These are phyloP conservation scores for Sphagnurus paluster DNA, from an alignment of 1,284 basidiomycete species.

Conservation along the genomic window DNA sequence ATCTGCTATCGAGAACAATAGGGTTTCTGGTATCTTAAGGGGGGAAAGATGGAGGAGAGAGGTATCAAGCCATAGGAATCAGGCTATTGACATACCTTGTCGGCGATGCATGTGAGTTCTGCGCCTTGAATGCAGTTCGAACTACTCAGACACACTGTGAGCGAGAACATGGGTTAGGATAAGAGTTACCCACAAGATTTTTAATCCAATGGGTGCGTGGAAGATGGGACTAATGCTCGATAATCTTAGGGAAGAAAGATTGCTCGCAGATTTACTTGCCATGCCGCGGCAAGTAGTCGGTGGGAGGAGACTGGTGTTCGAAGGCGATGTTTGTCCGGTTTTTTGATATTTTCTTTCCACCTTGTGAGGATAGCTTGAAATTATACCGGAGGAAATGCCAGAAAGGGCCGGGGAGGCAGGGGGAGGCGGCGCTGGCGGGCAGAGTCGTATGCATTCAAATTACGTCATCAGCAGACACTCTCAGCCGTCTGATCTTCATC, in stretches of 20 bases:
- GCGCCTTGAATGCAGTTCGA: constrained; percentile 5
- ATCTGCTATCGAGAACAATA: too few species aligned
- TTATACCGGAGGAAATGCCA: neutral
- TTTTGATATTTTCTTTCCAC: constrained; percentile 5
- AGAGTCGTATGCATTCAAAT: too few species aligned
- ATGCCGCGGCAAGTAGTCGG: constrained; percentile 1
- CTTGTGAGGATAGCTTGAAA: constrained; percentile 8
- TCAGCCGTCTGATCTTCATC: too few species aligned
- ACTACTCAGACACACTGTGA: neutral
- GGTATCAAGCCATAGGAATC: too few species aligned
- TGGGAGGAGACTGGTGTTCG: constrained; percentile 13
- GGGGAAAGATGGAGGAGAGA: too few species aligned
- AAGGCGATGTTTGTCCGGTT: constrained; percentile 9
- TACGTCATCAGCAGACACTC: too few species aligned
- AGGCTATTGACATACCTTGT: too few species aligned
- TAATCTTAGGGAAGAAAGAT: neutral
- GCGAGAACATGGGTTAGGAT: neutral
- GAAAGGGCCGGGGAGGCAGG: too few species aligned
- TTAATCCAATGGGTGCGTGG: constrained; percentile 1
- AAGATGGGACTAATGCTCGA: neutral
- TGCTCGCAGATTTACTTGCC: constrained; percentile 3
- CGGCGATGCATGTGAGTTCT: constrained; percentile 5
- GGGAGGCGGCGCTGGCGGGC: too few species aligned
- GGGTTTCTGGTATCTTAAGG: too few species aligned
- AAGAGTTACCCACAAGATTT: neutral